These are phyloP conservation scores for Aspergillus leporis DNA, from an alignment of 495 filamentous ascomycete species.

Conservation along the genomic window DNA sequence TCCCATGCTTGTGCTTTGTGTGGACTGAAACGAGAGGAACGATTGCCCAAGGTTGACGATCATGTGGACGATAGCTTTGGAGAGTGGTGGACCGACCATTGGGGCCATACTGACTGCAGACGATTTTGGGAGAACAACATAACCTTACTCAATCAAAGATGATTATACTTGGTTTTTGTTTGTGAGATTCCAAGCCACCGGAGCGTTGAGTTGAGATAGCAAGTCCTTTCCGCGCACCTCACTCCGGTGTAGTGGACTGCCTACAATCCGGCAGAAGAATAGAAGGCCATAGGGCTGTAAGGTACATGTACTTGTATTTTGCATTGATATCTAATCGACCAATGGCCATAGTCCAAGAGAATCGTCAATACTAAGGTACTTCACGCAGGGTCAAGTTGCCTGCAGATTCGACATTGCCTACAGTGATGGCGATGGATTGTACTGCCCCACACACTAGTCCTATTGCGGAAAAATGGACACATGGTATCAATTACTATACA, in stretches of 20 bases:
- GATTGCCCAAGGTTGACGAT: slow-evolving; percentile 71
- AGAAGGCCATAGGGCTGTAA: neutral
- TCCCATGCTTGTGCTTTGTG: slow-evolving; percentile 83
- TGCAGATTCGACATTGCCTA: neutral
- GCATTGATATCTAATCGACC: neutral
- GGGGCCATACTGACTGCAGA: slow-evolving; percentile 78
- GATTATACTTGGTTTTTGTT: slow-evolving; percentile 17
- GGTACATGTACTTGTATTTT: neutral
- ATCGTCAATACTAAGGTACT: neutral
- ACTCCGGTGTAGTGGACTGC: neutral
- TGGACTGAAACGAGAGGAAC: slow-evolving; percentile 82
- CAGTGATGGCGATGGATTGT: neutral
- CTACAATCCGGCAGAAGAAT: neutral
- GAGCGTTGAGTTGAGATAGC: neutral
- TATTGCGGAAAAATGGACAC: neutral
- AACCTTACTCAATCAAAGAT: slow-evolving; percentile 63
- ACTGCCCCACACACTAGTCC: neutral
- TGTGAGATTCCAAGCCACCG: neutral
- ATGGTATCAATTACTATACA: neutral
- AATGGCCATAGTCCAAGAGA: neutral
- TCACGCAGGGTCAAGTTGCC: neutral
- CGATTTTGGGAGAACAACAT: slow-evolving; percentile 83
- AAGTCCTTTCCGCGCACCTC: no score
- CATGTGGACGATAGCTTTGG: slow-evolving; percentile 85
- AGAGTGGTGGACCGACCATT: slow-evolving; percentile 94